A percentile compares a stretch with the other conserved stretches of the same genome.
Evolutionary conservation across 2,329 filamentous ascomycete genomes (phyloP).

Genomic region (Graphilbum ipis-grandicollis): DNA sequence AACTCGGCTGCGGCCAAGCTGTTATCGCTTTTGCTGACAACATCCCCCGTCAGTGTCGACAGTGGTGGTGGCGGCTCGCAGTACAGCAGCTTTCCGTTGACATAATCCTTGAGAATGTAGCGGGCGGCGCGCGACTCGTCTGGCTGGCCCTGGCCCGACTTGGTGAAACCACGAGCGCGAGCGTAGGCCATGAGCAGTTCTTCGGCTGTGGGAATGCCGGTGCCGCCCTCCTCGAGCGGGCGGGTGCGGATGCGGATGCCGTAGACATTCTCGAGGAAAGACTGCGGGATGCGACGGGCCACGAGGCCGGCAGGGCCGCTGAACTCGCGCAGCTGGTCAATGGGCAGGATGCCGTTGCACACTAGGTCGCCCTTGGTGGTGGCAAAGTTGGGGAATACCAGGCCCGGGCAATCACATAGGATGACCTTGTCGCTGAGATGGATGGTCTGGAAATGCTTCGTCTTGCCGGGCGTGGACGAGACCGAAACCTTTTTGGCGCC

Average conservation of each 20-base stretch:
- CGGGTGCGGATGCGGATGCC: slow-evolving; percentile 75
- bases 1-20: slow-evolving; percentile 61
- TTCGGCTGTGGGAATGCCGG: slow-evolving; percentile 64
- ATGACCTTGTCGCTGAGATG: slow-evolving; percentile 80
- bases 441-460: slow-evolving; percentile 98
- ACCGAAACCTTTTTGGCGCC: slow-evolving; percentile 98
- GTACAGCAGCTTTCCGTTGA: slow-evolving; percentile 86
- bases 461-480: slow-evolving; percentile 92
- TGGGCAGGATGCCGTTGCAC: slow-evolving; percentile 84
- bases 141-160: slow-evolving; percentile 73
- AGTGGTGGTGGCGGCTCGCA: slow-evolving; percentile 62
- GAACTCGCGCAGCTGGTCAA: slow-evolving; percentile 89
- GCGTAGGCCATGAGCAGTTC: slow-evolving; percentile 81
- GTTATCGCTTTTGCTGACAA: neutral
- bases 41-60: neutral
- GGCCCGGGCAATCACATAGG: slow-evolving; percentile 93
- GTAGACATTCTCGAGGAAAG: slow-evolving; percentile 83
- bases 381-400: slow-evolving; percentile 96
- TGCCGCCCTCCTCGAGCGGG: slow-evolving; percentile 81
- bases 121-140: slow-evolving; percentile 86
- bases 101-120: slow-evolving; percentile 89
- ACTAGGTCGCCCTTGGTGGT: slow-evolving; percentile 93
- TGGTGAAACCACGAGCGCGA: slow-evolving; percentile 75
- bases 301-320: slow-evolving; percentile 74
- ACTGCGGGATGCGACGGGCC: slow-evolving; percentile 66